Evolutionary conservation across 305 asterid species (phyloP), one percentile per base, ranked within the genome.

Genomic region (Fraxinus xanthoxyloides): DNA sequence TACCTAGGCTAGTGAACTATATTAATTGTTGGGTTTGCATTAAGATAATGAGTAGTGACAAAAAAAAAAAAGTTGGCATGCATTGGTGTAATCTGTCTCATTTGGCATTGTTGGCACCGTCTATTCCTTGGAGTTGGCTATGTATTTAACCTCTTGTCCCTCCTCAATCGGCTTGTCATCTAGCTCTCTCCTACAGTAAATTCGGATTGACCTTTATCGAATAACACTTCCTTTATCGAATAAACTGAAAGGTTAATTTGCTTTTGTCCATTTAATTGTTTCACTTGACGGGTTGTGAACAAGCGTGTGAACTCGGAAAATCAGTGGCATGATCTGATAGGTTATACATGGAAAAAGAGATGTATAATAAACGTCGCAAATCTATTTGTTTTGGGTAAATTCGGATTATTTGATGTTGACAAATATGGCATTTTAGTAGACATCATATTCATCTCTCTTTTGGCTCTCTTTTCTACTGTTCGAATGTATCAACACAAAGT

Each of bases 51-150:
- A 59, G 17, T 9, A 40, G 32, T 48, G 87, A 78, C 72, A n/a
- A 82, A 76, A 21, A 32, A 6, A 13, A 24, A 1, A 43, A 15
- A 17, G 59, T 35, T 76, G 79, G 36, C 24, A 54, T 54, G 24
- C 85, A 48, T 79, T 78, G 84, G 51, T 40, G 61, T 61, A 78
- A 78, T 79, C 88, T 5, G 86, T 73, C 61, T 21, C 81, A 80
- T 79, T 35, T 35, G 65, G 75, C 81, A 82, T 85, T 40, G 89
- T 69, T 31, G 84, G 77, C 85, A 88, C 86, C 89, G 88, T 83
- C 89, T 83, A 54, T 70, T 67, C 87, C 76, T 88, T 89, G 90
- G 86, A 88, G 77, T 88, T 83, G 81, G 85, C 87, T 65, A 73
- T 78, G 87, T 87, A 85, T 81, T 56, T 32, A 78, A 84, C 74